phyloP scores from a whole-genome alignment of 2,329 filamentous ascomycete species.

The Cryphonectria radicalis region DNA sequence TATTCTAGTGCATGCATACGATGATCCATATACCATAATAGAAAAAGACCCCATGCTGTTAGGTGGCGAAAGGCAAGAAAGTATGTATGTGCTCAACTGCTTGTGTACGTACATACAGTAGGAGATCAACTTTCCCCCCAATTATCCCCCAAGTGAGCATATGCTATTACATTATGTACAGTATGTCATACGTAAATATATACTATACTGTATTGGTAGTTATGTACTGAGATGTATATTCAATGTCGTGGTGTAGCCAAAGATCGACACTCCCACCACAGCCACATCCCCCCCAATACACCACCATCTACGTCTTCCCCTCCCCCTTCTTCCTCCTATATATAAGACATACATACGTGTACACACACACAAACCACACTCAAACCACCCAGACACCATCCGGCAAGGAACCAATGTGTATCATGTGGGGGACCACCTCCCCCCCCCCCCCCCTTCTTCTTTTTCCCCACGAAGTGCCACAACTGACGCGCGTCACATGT shows the following conservation, averaged over 20 bases:
- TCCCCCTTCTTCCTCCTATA: too few relatives aligned
- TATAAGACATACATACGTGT: neutral
- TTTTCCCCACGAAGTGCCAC: neutral
- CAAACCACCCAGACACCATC: neutral
- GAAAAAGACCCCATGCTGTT: too few relatives aligned
- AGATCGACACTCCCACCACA: too few relatives aligned
- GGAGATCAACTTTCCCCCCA: too few relatives aligned
- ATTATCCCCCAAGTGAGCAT: neutral
- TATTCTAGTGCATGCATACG: too few relatives aligned
- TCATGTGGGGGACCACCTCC: neutral
- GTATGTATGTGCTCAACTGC: neutral
- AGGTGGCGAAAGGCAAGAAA: neutral
- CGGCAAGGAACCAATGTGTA: neutral
- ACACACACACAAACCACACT: neutral
- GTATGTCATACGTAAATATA: neutral
- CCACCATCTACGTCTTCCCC: too few relatives aligned
- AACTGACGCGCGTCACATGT: slow-evolving; percentile 1
- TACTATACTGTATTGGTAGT: too few relatives aligned
- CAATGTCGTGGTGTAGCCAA: too few relatives aligned
- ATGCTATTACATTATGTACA: neutral
- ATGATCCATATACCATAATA: too few relatives aligned
- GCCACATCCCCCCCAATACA: too few relatives aligned
- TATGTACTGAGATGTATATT: too few relatives aligned
- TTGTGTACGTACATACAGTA: too few relatives aligned
- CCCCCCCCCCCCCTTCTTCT: neutral